Conservation (phyloP, 2,329 filamentous ascomycete species). For the Parascedosporium putredinis region DNA sequence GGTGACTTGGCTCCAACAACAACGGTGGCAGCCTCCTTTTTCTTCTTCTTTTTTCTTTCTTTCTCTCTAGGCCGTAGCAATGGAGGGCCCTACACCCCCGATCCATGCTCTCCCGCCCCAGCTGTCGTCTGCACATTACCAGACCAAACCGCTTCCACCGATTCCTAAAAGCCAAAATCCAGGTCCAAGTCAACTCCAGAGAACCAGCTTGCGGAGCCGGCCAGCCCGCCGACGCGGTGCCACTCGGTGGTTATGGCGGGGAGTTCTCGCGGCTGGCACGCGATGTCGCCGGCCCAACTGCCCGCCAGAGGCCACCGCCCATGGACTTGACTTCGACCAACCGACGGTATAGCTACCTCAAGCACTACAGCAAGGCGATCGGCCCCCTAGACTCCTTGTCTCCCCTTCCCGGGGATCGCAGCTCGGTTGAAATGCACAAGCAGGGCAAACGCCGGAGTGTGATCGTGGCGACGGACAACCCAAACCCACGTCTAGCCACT, state of each 20-base stretch:
- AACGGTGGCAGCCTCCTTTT: no score
- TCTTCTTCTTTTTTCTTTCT: no score
- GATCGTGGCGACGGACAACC: not conserved
- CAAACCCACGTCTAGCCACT: not conserved
- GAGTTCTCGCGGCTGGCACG: not conserved
- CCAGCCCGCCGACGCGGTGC: not conserved
- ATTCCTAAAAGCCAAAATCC: not conserved
- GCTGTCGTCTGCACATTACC: conserved; percentile 13
- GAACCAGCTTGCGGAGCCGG: not conserved
- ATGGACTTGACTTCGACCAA: not conserved
- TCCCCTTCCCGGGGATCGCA: not conserved
- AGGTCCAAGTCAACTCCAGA: not conserved
- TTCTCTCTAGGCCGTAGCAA: conserved; percentile 6
- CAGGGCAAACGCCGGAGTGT: not conserved
- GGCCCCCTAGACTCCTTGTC: not conserved
- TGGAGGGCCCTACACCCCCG: conserved; percentile 15
- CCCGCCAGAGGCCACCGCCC: not conserved
- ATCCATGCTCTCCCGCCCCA: conserved; percentile 13
- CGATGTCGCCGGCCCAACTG: not conserved
- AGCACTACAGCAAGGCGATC: not conserved
- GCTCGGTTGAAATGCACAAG: not conserved
- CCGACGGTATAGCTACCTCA: not conserved
- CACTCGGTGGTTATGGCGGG: not conserved
- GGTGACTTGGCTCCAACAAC: no score
- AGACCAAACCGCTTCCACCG: conserved; percentile 16